These are phyloP conservation scores for Spizellomyces punctatus DNA, from an alignment of 192 early-diverging fungal species.

Conservation along the genomic window DNA sequence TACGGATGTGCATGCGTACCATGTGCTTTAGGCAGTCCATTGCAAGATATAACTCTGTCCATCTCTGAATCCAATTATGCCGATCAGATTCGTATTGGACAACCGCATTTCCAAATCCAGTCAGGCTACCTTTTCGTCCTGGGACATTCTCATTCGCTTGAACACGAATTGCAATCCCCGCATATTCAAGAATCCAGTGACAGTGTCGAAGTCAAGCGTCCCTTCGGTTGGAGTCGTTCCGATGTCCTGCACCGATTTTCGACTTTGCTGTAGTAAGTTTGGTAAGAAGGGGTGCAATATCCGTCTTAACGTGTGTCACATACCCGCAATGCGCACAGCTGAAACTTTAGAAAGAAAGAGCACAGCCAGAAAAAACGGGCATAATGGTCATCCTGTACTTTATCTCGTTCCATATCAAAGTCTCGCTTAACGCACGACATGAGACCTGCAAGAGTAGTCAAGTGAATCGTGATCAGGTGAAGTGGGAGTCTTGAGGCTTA, in stretches of 20 bases:
- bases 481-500: not conserved
- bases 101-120: not conserved
- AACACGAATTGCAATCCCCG: slow-evolving; percentile 40
- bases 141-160: slow-evolving; percentile 34
- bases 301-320: not conserved
- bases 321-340: slow-evolving; percentile 3
- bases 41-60: slow-evolving; percentile 51
- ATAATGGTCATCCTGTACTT: slow-evolving; percentile 39
- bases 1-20: slow-evolving; percentile 36
- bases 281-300: too few species aligned
- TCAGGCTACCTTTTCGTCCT: slow-evolving; percentile 40
- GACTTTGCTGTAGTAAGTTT: not conserved
- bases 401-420: slow-evolving; percentile 44
- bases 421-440: slow-evolving; percentile 43
- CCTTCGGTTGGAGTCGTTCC: not conserved
- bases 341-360: slow-evolving; percentile 47
- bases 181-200: slow-evolving; percentile 41
- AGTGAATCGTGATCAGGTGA: not conserved
- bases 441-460: slow-evolving; percentile 25
- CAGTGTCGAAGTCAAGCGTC: slow-evolving; percentile 47
- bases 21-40: slow-evolving; percentile 68
- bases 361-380: slow-evolving; percentile 39
- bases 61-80: slow-evolving; percentile 39
- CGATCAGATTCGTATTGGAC: not conserved
- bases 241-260: not conserved